Evolutionary conservation across 768 basidiomycete species (phyloP), one percentile per base, ranked within the genome.

Genomic region (Leccinellum albellum): DNA sequence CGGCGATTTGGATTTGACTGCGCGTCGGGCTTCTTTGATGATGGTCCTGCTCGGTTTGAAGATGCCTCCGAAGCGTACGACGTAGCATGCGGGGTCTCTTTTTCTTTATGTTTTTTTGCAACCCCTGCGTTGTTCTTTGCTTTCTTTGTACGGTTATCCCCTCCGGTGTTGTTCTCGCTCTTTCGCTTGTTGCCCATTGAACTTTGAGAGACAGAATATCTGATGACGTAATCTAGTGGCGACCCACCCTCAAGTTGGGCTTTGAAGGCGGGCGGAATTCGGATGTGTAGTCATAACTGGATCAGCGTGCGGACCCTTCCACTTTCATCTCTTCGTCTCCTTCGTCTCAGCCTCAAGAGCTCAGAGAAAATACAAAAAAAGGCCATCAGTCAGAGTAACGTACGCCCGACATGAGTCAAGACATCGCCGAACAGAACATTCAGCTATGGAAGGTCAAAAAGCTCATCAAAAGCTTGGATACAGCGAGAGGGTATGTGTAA

Each of bases 401-500:
- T 51, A 48, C 53, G 71, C 73, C 74, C 80, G 86, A 70, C 65
- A 90, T 89, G 88, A 88, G 83, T 80, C 87, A 87, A 77, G 89
- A 91, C 73, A 75, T 75, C 62, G 92, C 92, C 72, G 93, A 95
- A 78, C 91, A 94, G 78, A 95, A 94, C 72, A 95, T 94, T 70
- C 91, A 93, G 82, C 91, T 94, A 86, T 90, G 91, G 95, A 94
- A 97, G 78, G 88, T 96, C 76, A 94, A 95, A 80, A 98, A 97
- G 79, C 91, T 98, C 77, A 94, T 99, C 79, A 94, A 94, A 83
- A 94, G 91, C 76, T 86, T 98, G 76, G 92, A 98, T 72, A 79
- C 87, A 50, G 94, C 97, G 57, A 85, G 64, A 54, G 75, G 75
- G 74, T 74, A 55, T 47, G 67, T 60, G 3, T 32, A 31, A 24